These are phyloP conservation scores for Pseudocohnilembus persalinus DNA, from an alignment of 169 alveolate genomes.

Conservation along the genomic window DNA sequence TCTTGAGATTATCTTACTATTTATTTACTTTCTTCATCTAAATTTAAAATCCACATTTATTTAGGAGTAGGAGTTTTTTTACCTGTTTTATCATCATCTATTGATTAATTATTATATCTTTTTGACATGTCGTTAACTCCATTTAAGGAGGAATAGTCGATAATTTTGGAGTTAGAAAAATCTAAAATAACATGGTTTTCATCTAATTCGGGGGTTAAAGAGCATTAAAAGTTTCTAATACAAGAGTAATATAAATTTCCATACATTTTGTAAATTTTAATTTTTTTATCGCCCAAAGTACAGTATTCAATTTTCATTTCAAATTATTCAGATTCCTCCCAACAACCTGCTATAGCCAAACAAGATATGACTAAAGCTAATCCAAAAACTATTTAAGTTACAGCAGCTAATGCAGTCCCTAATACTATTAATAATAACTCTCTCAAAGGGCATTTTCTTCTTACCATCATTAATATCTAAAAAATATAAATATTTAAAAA, in stretches of 20 bases:
- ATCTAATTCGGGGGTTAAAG: background rate
- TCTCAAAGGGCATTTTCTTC: background rate
- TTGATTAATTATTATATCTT: background rate
- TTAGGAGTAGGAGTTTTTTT: background rate
- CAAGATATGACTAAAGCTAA: background rate
- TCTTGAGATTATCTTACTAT: too few species aligned
- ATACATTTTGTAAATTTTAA: too few species aligned
- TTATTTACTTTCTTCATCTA: background rate
- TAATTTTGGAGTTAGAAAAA: too few species aligned
- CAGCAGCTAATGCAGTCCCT: background rate
- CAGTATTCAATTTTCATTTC: background rate
- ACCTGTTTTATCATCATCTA: background rate
- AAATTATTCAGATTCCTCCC: background rate
- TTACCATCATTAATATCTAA: background rate
- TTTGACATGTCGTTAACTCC: background rate
- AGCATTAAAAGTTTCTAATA: background rate
- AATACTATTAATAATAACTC: background rate
- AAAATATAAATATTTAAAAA: too few species aligned
- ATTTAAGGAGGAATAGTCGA: background rate
- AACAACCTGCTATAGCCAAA: background rate
- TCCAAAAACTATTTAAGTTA: background rate
- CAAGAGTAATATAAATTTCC: background rate
- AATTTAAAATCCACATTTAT: background rate
- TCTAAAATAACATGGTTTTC: background rate
- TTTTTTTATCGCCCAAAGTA: background rate